Evolutionary conservation across 345 rosid genomes (phyloP).

Genomic region (Clarkia xantiana): DNA sequence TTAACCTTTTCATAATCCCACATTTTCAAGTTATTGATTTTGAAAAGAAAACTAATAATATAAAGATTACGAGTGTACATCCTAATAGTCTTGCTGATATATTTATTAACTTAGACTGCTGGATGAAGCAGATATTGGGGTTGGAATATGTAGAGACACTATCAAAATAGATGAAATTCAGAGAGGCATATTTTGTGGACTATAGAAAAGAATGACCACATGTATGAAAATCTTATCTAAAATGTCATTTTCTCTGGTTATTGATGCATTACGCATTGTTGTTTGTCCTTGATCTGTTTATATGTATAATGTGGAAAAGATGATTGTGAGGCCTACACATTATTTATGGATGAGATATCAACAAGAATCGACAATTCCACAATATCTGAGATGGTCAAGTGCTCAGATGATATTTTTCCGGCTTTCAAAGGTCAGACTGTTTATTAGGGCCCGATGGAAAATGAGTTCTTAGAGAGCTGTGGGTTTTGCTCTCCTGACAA

Average conservation of each 20-base stretch:
- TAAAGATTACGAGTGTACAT: too few species aligned
- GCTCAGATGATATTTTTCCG: conserved; percentile 72
- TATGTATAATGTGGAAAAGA: conserved; percentile 40
- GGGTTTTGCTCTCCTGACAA: conserved; percentile 69
- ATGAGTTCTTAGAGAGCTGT: conserved; percentile 50
- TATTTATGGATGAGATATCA: conserved; percentile 94
- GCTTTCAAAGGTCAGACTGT: conserved; percentile 67
- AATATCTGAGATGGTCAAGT: conserved; percentile 73
- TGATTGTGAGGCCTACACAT: conserved; percentile 91
- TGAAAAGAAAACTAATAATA: too few species aligned
- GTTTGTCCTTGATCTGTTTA: too few species aligned
- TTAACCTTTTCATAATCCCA: too few species aligned
- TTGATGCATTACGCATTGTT: too few species aligned
- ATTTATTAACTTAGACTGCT: not conserved
- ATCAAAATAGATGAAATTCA: conserved; percentile 69
- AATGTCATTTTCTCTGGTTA: too few species aligned
- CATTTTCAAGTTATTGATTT: too few species aligned
- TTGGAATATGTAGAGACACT: conserved; percentile 80
- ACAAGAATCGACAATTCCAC: conserved; percentile 93
- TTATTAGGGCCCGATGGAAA: conserved; percentile 76
- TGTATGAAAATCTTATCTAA: conserved; percentile 18
- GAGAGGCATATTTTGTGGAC: conserved; percentile 84
- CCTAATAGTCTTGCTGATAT: not conserved
- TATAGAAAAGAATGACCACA: conserved; percentile 81
- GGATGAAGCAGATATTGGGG: conserved; percentile 43